Conservation (phyloP, 441 rosid genomes). For the Brassica hybrid region DNA sequence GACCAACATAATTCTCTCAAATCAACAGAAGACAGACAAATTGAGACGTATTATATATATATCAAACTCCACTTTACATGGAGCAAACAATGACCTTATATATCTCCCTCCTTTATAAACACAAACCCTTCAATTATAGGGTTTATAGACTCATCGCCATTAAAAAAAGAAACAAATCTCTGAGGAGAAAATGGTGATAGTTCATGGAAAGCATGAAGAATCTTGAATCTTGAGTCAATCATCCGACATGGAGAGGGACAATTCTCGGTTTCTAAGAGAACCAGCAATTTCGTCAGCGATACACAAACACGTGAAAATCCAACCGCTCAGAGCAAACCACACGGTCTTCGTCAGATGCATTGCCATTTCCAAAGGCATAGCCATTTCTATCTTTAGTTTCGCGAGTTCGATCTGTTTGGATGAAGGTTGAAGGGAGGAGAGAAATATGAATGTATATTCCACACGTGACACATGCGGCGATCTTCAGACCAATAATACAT, state of each 20-base stretch:
- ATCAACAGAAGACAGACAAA: conserved; percentile 8
- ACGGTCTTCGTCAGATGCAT: conserved; percentile 64
- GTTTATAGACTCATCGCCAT: conserved; percentile 5
- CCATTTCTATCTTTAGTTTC: conserved; percentile 46
- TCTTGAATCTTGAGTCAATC: conserved; percentile 38
- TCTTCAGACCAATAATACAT: neutral
- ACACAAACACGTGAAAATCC: conserved; percentile 75
- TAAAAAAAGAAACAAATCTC: neutral
- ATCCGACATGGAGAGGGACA: conserved; percentile 69
- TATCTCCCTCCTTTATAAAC: neutral
- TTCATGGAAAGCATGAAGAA: neutral
- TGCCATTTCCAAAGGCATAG: conserved; percentile 61
- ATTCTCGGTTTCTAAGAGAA: conserved; percentile 75
- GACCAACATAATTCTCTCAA: conserved; percentile 4
- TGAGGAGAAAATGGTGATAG: conserved; percentile 1
- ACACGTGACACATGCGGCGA: conserved; percentile 25
- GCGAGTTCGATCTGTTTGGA: neutral
- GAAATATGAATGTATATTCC: neutral
- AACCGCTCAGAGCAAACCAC: conserved; percentile 69
- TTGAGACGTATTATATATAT: neutral
- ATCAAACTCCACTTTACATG: conserved; percentile 16
- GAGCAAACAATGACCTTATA: conserved; percentile 7
- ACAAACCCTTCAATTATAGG: neutral
- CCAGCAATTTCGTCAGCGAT: conserved; percentile 84
- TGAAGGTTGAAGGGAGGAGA: conserved; percentile 1